Evolutionary conservation across 2,329 filamentous ascomycete species (phyloP), one percentile per base, ranked within the genome.

Genomic region (Seiridium cupressi): DNA sequence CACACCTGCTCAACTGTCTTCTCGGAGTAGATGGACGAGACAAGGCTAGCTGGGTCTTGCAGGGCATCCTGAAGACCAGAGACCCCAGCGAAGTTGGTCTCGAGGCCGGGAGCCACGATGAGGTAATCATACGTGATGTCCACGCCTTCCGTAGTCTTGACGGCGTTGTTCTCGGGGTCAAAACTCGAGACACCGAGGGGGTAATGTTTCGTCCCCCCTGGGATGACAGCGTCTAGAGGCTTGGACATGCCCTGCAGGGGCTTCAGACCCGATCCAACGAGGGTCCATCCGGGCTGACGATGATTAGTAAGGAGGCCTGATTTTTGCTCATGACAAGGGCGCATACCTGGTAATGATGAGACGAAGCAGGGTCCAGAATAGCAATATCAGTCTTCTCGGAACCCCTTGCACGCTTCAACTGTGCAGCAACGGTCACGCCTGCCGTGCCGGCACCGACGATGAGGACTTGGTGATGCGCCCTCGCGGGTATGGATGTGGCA

Each of bases 371-470:
- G 60, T 75, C 73, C 31, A 75, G 57, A 59, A 75, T 73, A 57
- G 73, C 73, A 49, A 75, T 71, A 36, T 74, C 73, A 42, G 70
- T 68, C 60, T 70, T 70, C 18, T 68, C 66, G 34, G 73, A 66
- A 40, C 65, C 63, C 4, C 61, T 58, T 18, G 66, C 64, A 13
- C 66, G 65, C 47, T 90, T 80, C 3, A 92, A 81, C 74, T 91
- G 89, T 67, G 90, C 87, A 66, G 85, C 86, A 68, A 89, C 82
- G 1, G 84, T 74, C 13, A 90, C 73, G 54, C 89, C 89, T 44
- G 88, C 89, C 10, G 84, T 79, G 38, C 89, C 89, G 57, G n/a
- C 56, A 34, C 56, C 56, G 32, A 58, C 47, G 38, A 58, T 42
- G 35, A 58, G 40, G 36, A 58, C 56, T 13, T 44, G 56, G 46